phyloP scores from a whole-genome alignment of 495 filamentous ascomycete species.

The Pseudoneurospora amorphoporcata region DNA sequence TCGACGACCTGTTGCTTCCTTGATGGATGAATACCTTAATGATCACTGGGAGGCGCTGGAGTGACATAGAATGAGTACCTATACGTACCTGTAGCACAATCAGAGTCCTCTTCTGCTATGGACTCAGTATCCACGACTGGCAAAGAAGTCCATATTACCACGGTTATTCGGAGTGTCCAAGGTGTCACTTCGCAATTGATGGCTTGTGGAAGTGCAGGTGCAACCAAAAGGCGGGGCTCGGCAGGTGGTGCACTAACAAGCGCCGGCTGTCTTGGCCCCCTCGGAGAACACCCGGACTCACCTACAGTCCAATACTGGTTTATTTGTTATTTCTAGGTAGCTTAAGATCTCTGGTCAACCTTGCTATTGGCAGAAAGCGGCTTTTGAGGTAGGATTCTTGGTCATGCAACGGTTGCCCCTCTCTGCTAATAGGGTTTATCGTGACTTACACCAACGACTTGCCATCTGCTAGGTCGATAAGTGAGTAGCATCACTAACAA shows the following conservation, averaged over 20 bases:
- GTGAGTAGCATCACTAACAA: not conserved
- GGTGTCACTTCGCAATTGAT: not conserved
- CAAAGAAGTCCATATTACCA: not conserved
- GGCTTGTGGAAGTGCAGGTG: not conserved
- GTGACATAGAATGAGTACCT: no score
- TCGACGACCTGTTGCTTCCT: not conserved
- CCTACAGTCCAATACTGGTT: not conserved
- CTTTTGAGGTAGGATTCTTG: not conserved
- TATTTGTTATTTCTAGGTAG: no score
- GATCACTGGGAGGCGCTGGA: not conserved
- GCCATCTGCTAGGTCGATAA: not conserved
- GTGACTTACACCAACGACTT: not conserved
- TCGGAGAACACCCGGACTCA: not conserved
- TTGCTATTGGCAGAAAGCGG: not conserved
- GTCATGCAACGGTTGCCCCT: not conserved
- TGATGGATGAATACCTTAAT: not conserved
- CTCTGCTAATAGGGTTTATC: not conserved
- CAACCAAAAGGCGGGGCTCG: not conserved
- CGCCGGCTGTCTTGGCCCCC: not conserved
- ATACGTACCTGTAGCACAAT: not conserved
- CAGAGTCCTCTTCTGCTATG: not conserved
- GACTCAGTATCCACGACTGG: not conserved
- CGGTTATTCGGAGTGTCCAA: not conserved
- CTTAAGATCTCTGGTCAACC: not conserved
- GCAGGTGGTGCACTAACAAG: not conserved